A percentile compares a stretch with the other conserved stretches of the same genome.
These are phyloP conservation scores for Dissophora globulifera DNA, from an alignment of 192 early-diverging fungal genomes.

Conservation along the genomic window DNA sequence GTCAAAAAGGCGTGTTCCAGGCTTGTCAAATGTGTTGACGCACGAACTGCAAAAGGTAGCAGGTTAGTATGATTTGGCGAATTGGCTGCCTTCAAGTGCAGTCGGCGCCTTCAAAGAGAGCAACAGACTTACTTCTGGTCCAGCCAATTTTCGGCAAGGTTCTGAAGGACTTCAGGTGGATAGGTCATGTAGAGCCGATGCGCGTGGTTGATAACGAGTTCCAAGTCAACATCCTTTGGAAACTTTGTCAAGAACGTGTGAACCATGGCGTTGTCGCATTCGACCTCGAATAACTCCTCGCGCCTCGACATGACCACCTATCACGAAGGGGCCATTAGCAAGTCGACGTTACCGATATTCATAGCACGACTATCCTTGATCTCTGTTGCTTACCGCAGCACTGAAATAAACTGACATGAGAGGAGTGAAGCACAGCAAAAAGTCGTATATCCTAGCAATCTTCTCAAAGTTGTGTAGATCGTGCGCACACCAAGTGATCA, in stretches of 20 bases:
- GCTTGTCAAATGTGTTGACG: slow-evolving; percentile 35
- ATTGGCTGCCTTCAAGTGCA: no score
- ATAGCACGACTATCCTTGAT: no score
- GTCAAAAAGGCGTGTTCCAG: slow-evolving; percentile 23
- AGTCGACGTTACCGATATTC: neutral
- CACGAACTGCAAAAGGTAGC: slow-evolving; percentile 17
- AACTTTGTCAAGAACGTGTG: slow-evolving; percentile 65
- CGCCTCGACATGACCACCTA: slow-evolving; percentile 61
- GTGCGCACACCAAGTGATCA: slow-evolving; percentile 72
- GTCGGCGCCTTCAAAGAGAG: no score
- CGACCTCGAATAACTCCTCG: slow-evolving; percentile 53
- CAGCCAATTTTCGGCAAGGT: slow-evolving; percentile 40
- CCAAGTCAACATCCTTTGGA: slow-evolving; percentile 58
- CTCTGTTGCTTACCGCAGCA: slow-evolving; percentile 44
- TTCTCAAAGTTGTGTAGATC: slow-evolving; percentile 57
- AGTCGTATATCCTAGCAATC: slow-evolving; percentile 61
- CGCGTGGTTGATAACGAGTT: slow-evolving; percentile 48
- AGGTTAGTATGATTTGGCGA: no score
- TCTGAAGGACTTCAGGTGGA: slow-evolving; percentile 51
- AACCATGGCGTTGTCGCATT: slow-evolving; percentile 56
- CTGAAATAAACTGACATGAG: slow-evolving; percentile 62
- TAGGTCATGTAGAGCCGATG: slow-evolving; percentile 47
- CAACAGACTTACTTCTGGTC: slow-evolving; percentile 57
- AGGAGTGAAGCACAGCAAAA: slow-evolving; percentile 61
- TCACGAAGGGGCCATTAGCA: neutral